These are phyloP conservation scores for Trifolium dubium DNA, from an alignment of 306 rosid genomes.

Conservation along the genomic window DNA sequence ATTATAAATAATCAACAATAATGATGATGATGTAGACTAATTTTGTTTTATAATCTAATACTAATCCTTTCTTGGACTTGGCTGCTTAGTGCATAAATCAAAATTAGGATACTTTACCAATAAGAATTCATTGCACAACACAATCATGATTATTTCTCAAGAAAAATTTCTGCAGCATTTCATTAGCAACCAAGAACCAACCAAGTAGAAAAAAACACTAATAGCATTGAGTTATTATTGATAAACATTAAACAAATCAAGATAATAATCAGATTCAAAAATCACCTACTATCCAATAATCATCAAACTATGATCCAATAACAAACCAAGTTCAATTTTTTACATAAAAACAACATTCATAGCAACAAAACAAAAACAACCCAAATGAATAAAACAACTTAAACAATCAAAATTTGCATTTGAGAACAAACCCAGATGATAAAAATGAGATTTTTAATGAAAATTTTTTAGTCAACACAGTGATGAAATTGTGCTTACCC, in stretches of 20 bases:
- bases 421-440: slow-evolving; percentile 1
- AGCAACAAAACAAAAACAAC: not conserved
- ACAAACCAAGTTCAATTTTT: slow-evolving; percentile 32
- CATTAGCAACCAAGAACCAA: slow-evolving; percentile 24
- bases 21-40: slow-evolving; percentile 12
- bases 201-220: not conserved
- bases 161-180: slow-evolving; percentile 35
- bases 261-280: slow-evolving; percentile 28
- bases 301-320: slow-evolving; percentile 14
- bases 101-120: not conserved
- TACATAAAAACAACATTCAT: not conserved
- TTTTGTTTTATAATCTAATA: slow-evolving; percentile 18
- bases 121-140: not conserved
- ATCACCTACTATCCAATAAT: slow-evolving; percentile 23
- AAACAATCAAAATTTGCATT: not conserved
- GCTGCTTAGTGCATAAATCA: slow-evolving; percentile 11
- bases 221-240: slow-evolving; percentile 10
- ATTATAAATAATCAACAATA: slow-evolving; percentile 23
- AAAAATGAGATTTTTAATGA: slow-evolving; percentile 34
- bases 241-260: not conserved
- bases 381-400: not conserved
- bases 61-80: slow-evolving; percentile 24
- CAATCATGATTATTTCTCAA: slow-evolving; percentile 1
- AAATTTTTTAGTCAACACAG: not conserved
- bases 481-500: slow-evolving; percentile 55